phyloP scores from a whole-genome alignment of 2,329 filamentous ascomycete species.

The Graphiopsis chlorocephala region DNA sequence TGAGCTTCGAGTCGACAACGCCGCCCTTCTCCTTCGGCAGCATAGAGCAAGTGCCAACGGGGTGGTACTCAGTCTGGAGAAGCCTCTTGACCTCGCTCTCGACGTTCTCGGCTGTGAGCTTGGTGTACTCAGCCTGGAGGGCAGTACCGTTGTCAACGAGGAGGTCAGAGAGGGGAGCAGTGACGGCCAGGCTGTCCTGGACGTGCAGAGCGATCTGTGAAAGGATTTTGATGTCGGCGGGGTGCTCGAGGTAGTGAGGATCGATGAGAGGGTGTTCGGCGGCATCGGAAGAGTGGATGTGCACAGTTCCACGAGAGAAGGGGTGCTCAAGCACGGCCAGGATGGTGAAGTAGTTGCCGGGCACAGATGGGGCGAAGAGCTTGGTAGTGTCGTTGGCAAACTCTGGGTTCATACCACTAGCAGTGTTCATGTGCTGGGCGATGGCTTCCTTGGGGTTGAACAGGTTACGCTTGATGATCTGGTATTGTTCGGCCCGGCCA shows the following conservation, averaged over 20 bases:
- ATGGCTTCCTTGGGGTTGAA: conserved; percentile 22
- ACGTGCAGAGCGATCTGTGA: conserved; percentile 17
- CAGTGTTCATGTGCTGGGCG: conserved; percentile 25
- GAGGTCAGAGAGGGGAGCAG: conserved; percentile 1
- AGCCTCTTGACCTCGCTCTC: conserved; percentile 15
- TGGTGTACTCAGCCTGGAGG: background rate
- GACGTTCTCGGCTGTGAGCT: background rate
- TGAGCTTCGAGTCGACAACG: conserved; percentile 27
- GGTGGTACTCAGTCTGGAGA: conserved; percentile 23
- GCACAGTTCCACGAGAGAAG: conserved; percentile 29
- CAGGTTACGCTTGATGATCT: conserved; percentile 14
- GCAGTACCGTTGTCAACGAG: conserved; percentile 2
- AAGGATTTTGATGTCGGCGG: conserved; percentile 45
- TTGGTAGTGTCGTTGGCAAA: conserved; percentile 26
- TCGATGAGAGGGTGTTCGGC: conserved; percentile 24
- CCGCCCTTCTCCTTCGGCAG: conserved; percentile 22
- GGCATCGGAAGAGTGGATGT: conserved; percentile 25
- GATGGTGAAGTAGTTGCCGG: conserved; percentile 32
- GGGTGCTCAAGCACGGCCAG: conserved; percentile 36
- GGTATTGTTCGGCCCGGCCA: background rate
- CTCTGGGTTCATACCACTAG: conserved; percentile 25
- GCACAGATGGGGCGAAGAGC: conserved; percentile 32
- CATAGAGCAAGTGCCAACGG: conserved; percentile 30
- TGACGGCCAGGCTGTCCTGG: conserved; percentile 18
- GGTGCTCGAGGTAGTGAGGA: conserved; percentile 37